A percentile compares a stretch with the other conserved stretches of the same genome.
Conservation (phyloP, 2,329 filamentous ascomycete species). For the Paramyrothecium sp. region DNA sequence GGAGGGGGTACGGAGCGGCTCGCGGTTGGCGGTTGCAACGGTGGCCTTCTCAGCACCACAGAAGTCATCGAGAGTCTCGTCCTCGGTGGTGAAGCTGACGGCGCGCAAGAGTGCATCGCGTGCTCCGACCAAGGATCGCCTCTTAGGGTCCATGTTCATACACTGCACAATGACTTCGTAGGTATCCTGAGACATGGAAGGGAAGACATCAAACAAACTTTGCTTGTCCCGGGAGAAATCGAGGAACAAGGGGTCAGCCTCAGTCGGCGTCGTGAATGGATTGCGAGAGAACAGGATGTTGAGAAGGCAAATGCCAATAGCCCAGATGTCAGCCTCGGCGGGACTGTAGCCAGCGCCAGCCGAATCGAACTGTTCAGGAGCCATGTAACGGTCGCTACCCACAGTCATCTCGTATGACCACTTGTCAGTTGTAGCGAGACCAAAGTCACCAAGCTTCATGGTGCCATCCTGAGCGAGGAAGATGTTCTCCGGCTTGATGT, state of each 20-base stretch:
- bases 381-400: conserved; percentile 98
- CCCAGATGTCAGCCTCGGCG: conserved; percentile 93
- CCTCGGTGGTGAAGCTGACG: conserved; percentile 89
- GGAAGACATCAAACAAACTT: conserved; percentile 96
- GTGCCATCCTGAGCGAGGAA: conserved; percentile 83
- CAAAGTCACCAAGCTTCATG: conserved; percentile 97
- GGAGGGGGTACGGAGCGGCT: conserved; percentile 92
- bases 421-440: conserved; percentile 81
- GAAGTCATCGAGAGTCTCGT: conserved; percentile 91
- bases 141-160: conserved; percentile 86
- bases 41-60: conserved; percentile 77
- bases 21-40: conserved; percentile 83
- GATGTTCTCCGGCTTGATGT: conserved; percentile 99
- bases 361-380: conserved; percentile 95
- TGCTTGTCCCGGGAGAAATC: conserved; percentile 94
- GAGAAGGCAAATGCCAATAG: conserved; percentile 91
- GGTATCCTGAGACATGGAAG: conserved; percentile 97
- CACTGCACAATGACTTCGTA: conserved; percentile 91
- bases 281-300: conserved; percentile 97
- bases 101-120: conserved; percentile 77
- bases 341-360: conserved; percentile 86
- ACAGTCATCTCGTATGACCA: conserved; percentile 94
- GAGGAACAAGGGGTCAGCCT: conserved; percentile 87
- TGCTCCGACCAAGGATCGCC: conserved; percentile 77
- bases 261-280: conserved; percentile 86